Conservation (phyloP, 768 basidiomycete genomes). For the Psilocybe sp. region DNA sequence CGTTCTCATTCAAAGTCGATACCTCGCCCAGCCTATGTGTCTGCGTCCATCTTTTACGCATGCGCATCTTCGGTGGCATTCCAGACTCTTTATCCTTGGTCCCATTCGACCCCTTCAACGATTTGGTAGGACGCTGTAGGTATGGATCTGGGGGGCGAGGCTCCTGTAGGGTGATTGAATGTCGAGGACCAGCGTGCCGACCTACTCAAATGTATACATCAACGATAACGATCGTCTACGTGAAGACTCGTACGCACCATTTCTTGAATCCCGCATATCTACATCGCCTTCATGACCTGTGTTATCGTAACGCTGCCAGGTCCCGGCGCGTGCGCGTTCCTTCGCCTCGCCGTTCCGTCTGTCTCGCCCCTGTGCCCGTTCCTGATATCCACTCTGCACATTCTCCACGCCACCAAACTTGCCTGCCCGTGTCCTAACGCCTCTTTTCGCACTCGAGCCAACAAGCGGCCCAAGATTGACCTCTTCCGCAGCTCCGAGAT, state of each 20-base stretch:
- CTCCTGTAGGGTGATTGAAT: too few species aligned
- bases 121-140: slow-evolving; percentile 11
- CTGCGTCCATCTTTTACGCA: slow-evolving; percentile 53
- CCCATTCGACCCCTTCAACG: slow-evolving; percentile 2
- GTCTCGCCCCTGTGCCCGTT: neutral
- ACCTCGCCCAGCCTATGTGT: neutral
- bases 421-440: slow-evolving; percentile 64
- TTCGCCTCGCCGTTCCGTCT: slow-evolving; percentile 10
- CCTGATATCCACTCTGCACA: slow-evolving; percentile 3
- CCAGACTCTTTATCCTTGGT: slow-evolving; percentile 27
- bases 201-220: neutral
- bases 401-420: slow-evolving; percentile 45
- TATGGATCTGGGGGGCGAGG: neutral
- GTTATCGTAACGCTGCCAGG: slow-evolving; percentile 5
- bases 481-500: neutral
- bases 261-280: neutral
- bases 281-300: slow-evolving; percentile 3
- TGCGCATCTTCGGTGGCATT: slow-evolving; percentile 67
- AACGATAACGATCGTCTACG: neutral
- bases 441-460: slow-evolving; percentile 42
- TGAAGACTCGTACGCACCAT: neutral
- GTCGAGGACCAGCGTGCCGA: too few species aligned
- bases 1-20: neutral
- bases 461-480: slow-evolving; percentile 64
- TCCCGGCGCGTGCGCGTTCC: slow-evolving; percentile 10